These are phyloP conservation scores for Alternaria infectoria DNA, from an alignment of 2,329 filamentous ascomycete species.

Conservation along the genomic window DNA sequence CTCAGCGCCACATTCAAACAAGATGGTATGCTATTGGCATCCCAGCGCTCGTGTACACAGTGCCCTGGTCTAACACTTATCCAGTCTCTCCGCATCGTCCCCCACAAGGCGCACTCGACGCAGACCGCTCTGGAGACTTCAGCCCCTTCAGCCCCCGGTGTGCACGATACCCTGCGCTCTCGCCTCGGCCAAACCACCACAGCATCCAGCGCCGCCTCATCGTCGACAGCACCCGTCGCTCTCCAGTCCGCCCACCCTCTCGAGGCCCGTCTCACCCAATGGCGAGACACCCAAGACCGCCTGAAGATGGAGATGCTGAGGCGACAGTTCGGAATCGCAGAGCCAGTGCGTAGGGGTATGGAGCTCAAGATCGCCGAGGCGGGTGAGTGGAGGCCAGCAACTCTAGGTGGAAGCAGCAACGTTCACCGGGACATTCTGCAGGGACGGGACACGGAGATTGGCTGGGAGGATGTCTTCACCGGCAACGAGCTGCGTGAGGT, in stretches of 20 bases:
- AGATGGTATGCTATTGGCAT: constrained; percentile 18
- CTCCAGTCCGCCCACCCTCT: constrained; percentile 83
- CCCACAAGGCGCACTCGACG: constrained; percentile 67
- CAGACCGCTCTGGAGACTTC: constrained; percentile 60
- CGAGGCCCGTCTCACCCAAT: constrained; percentile 84
- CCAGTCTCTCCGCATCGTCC: constrained; percentile 89
- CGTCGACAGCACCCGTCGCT: constrained; percentile 37
- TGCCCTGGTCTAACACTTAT: background rate
- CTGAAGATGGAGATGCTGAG: constrained; percentile 89
- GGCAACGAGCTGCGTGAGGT: constrained; percentile 74
- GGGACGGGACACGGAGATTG: constrained; percentile 76
- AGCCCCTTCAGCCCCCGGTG: constrained; percentile 88
- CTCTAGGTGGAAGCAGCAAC: constrained; percentile 68
- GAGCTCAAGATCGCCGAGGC: constrained; percentile 86
- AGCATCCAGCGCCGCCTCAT: constrained; percentile 34
- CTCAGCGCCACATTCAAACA: constrained; percentile 1
- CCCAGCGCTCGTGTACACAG: background rate
- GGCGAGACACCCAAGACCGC: constrained; percentile 86
- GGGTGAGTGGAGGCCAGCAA: constrained; percentile 79
- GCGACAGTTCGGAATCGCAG: constrained; percentile 87
- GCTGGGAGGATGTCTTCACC: constrained; percentile 93
- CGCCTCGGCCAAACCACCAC: constrained; percentile 69
- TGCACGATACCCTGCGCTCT: constrained; percentile 90
- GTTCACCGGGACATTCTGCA: constrained; percentile 90
- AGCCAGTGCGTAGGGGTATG: constrained; percentile 92